Evolutionary conservation across 352 stramenopile species (phyloP), one percentile per base, ranked within the genome.

Genomic region (Pythium chondricola): DNA sequence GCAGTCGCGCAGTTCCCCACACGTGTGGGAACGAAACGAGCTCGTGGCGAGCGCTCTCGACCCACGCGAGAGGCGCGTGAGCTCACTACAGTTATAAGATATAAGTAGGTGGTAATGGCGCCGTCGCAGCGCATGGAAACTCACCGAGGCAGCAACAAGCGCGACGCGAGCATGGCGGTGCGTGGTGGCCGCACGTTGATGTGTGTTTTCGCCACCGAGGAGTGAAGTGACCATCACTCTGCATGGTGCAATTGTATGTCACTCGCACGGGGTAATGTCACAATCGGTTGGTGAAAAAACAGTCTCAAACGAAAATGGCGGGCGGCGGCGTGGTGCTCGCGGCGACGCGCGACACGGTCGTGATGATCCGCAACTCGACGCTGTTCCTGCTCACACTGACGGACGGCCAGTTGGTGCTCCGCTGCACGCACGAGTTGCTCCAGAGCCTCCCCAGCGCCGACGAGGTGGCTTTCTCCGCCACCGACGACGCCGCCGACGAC

Each of bases 1-100:
- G 18, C 52, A 56, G n/a, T n/a, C n/a, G 24, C 77, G 73, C 33
- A 93, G 62, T 39, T 88, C 77, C 8, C 79, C 79, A 33, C 81
- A 93, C 25, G 74, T 90, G 56, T 90, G 81, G 33, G 78, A 73
- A 11, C 78, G 81, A 52, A 82, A 87, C 6, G 69, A 64, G 41
- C 67, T 81, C 18, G 42, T 51, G 14, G 40, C 52, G 18, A 36
- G 41, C 40, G 18, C 46, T 33, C 18, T 33, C n/a, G 18, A 56
- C 16, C 18, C 11, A 6, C 40, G 30, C 48, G 37, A 33, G 30
- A 60, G 51, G 20, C 51, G 33, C 35, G 42, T 32, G 35, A 31
- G 35, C 25, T 43, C 22, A 17, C 43, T 52, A 31, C n/a, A 18
- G 20, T 3, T n/a, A 26, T 27, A 40, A 11, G 32, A 14, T n/a